phyloP scores from a whole-genome alignment of 148 eudicot genomes.

The Cornus suecica region DNA sequence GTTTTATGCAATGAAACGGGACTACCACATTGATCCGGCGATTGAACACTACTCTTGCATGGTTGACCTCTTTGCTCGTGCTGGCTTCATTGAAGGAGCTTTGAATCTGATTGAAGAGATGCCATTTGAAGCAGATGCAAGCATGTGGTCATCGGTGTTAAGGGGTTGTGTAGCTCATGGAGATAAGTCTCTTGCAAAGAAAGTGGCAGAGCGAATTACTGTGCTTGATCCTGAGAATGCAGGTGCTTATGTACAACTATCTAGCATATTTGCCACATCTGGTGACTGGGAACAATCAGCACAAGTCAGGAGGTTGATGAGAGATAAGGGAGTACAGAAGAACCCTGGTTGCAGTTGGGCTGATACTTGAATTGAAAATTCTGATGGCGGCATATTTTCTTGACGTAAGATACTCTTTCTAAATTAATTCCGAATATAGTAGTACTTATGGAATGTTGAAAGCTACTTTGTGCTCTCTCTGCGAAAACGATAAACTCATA shows the following conservation, averaged over 20 bases:
- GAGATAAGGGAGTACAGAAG: constrained; percentile 46
- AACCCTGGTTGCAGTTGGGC: constrained; percentile 63
- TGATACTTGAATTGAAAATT: constrained; percentile 8
- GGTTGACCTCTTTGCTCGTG: constrained; percentile 80
- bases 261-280: constrained; percentile 61
- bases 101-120: constrained; percentile 44
- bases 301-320: constrained; percentile 61
- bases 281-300: constrained; percentile 79
- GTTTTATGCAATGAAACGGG: constrained; percentile 64
- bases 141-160: constrained; percentile 70
- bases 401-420: not conserved
- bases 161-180: constrained; percentile 85
- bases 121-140: constrained; percentile 61
- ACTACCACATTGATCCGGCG: constrained; percentile 54
- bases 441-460: not conserved
- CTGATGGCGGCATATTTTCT: not conserved
- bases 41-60: constrained; percentile 89
- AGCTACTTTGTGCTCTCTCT: not conserved
- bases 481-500: too few relatives aligned
- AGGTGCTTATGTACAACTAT: constrained; percentile 70
- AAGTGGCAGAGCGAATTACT: constrained; percentile 47
- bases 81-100: constrained; percentile 69
- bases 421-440: too few relatives aligned
- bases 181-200: constrained; percentile 49
- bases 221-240: constrained; percentile 71